Base-by-base conservation (phyloP, 129 eudicot species). In the Dittrichia graveolens region DNA sequence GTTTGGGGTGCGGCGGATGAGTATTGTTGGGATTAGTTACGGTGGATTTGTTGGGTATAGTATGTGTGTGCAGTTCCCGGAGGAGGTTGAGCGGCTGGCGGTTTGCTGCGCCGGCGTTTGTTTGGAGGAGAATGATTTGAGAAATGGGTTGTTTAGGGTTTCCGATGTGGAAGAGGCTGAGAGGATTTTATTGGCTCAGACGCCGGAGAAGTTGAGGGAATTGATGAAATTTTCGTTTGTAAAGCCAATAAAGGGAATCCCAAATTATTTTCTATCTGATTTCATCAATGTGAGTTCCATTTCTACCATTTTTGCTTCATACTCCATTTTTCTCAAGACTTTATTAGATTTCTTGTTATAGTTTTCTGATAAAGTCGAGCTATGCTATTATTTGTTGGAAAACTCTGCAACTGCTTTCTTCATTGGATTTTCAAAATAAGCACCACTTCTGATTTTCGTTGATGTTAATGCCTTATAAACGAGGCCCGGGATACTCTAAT, bases 41-140 rank as follows among this genome's bases (percentile, higher is more conserved):
- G 96, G 96, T 3, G 91, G 96, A 19, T 89, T 86, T n/a, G 93
- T 86, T n/a, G 88, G 84, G 57, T 89, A 89, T 45, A 89, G 86
- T 56, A 78, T 90, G 85, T 85, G 88, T 42, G 86, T 75, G 50
- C 85, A 82, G 82, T 90, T 75, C 40, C 94, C 94, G 8, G 84
- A 87, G 79, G 91, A 83, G 71, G 86, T 90, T 67, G 96, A 90
- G 84, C 79, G 70, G 78, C n/a, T 85, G 71, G 95, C 77, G 69
- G 55, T 90, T 39, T 85, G 91, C 15, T 85, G 91, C 50, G 56
- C 89, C 7, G 96, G 96, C 0, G 85, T 90, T 11, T 85, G 87
- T 71, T 73, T 87, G 79, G 96, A 90, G 84, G 96, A 87, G 83
- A 83, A 69, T 71, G 96, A 90, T 73, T 57, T 90, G 84, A 78